phyloP scores from a whole-genome alignment of 2,329 filamentous ascomycete genomes.

The Penicillium sp. region DNA sequence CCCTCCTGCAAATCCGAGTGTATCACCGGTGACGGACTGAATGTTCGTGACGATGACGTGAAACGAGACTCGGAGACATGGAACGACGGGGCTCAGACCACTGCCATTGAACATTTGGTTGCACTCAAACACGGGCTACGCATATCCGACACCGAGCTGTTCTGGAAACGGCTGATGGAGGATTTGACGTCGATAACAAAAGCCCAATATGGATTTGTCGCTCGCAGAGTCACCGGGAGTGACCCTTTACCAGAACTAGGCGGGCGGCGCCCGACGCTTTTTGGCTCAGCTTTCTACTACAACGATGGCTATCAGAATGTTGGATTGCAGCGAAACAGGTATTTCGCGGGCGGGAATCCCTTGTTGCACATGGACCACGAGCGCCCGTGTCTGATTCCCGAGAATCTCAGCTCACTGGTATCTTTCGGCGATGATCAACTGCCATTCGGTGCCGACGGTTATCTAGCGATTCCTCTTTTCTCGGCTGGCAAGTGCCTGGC shows the following conservation, averaged over 20 bases:
- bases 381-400: slow-evolving; percentile 69
- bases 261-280: slow-evolving; percentile 62
- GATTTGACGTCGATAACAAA: slow-evolving; percentile 63
- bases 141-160: slow-evolving; percentile 56
- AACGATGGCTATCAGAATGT: slow-evolving; percentile 59
- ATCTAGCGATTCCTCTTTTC: slow-evolving; percentile 67
- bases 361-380: slow-evolving; percentile 71
- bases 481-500: slow-evolving; percentile 66
- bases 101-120: slow-evolving; percentile 62
- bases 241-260: slow-evolving; percentile 63
- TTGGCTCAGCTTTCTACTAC: slow-evolving; percentile 68
- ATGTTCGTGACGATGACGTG: slow-evolving; percentile 25
- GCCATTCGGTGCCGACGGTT: slow-evolving; percentile 64
- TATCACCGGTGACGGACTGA: slow-evolving; percentile 23
- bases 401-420: slow-evolving; percentile 60
- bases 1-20: slow-evolving; percentile 35
- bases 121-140: slow-evolving; percentile 59
- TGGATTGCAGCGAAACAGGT: slow-evolving; percentile 61
- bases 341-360: slow-evolving; percentile 65
- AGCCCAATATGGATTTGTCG: slow-evolving; percentile 69
- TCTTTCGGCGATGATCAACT: slow-evolving; percentile 61
- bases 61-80: slow-evolving; percentile 30
- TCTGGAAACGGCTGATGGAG: slow-evolving; percentile 66
- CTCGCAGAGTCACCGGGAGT: slow-evolving; percentile 62
- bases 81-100: slow-evolving; percentile 55